Evolutionary conservation across 2,329 filamentous ascomycete species (phyloP), one percentile per base, ranked within the genome.

Genomic region (Scopulariopsis brevicaulis): DNA sequence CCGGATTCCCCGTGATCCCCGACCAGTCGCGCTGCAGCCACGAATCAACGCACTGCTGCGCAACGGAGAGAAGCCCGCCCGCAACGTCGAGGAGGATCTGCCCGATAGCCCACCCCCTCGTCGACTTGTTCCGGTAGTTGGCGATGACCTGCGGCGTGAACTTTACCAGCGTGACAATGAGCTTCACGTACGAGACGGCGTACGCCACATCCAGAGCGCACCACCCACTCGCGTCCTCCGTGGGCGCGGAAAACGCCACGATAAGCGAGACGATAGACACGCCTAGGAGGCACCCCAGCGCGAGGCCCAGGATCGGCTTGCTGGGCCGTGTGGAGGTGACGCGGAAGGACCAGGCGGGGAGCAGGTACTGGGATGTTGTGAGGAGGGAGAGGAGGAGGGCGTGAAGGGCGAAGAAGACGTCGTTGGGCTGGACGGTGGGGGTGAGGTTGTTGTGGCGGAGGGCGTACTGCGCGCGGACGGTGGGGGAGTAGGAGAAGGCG

Each of bases 371-470:
- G 54, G 84, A 88, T 61, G 87, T 85, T n/a, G 84, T 83, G 58
- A 96, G 69, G 51, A 82, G 65, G 64, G 85, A 90, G 62, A 96
- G 73, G 11, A 91, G 62, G 18, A 90, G 76, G 37, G 88, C 93
- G 73, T 97, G 92, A 3, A 83, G 75, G 18, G 92, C 91, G 69
- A 97, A 97, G 15, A 85, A 82, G 60, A 97, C 80, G 73, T 99
- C 94, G 73, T 97, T 97, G 72, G 90, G 82, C 58, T 87, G 84
- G 34, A 96, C 92, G 1, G 92, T 94, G 3, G 93, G 90, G 51
- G 87, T 82, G 8, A 89, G 84, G 4, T 86, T 84, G 53, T 80
- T 71, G 70, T 97, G 84, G 60, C 94, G 85, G 20, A 81, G 79
- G 24, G 90, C 91, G 75, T 99, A 99, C 69, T 97, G 89, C 40